Evolutionary conservation across 1,284 basidiomycete species (phyloP).

Genomic region (Ustilago trichophora): DNA sequence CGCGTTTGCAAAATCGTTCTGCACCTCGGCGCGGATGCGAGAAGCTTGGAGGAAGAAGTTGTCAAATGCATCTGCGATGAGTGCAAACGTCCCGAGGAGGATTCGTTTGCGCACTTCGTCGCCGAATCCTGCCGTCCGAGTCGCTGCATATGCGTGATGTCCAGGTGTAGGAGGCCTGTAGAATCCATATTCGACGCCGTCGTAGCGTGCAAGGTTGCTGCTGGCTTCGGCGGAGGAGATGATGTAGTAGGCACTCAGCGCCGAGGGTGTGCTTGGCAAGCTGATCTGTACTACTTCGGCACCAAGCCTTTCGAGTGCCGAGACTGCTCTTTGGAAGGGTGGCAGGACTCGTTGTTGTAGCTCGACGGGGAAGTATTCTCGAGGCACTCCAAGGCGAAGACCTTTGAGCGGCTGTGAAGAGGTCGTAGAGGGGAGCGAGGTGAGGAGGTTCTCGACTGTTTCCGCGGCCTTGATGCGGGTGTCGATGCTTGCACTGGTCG

Average conservation of each 20-base stretch:
- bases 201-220: conserved; percentile 89
- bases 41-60: conserved; percentile 96
- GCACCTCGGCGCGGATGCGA: conserved; percentile 77
- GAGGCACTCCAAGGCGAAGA: conserved; percentile 74
- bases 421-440: neutral
- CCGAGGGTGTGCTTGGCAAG: conserved; percentile 79
- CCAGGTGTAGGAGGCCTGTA: conserved; percentile 17
- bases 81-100: conserved; percentile 88
- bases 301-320: conserved; percentile 72
- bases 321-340: conserved; percentile 71
- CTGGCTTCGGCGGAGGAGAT: conserved; percentile 92
- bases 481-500: conserved; percentile 74
- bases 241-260: conserved; percentile 93
- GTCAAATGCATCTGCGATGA: conserved; percentile 91
- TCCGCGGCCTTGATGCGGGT: conserved; percentile 24
- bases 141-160: conserved; percentile 52
- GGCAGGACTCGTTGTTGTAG: conserved; percentile 71
- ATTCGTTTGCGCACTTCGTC: conserved; percentile 86
- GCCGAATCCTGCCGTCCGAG: conserved; percentile 77
- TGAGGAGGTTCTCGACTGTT: conserved; percentile 2
- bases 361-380: conserved; percentile 85
- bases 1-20: conserved; percentile 77
- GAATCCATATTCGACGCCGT: conserved; percentile 76
- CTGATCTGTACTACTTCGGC: conserved; percentile 80
- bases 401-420: conserved; percentile 66